phyloP scores from a whole-genome alignment of 352 stramenopile species.

The Globisporangium camurandrum region DNA sequence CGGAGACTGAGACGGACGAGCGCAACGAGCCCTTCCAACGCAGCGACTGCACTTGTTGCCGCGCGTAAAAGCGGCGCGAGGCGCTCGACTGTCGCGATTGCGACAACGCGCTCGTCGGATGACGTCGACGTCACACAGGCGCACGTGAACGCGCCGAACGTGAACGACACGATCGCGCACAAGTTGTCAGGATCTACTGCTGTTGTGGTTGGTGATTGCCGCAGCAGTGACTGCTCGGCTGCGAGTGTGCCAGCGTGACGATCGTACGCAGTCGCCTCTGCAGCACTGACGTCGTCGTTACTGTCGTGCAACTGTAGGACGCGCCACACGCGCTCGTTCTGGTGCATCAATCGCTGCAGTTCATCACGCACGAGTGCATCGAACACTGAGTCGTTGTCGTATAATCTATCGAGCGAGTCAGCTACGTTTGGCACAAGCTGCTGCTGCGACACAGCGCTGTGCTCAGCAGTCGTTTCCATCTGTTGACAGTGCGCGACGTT shows the following conservation, averaged over 20 bases:
- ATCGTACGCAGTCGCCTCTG: background rate
- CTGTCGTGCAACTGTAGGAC: background rate
- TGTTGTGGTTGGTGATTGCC: slow-evolving; percentile 4
- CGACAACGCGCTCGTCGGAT: slow-evolving; percentile 17
- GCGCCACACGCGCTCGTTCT: background rate
- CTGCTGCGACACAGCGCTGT: too few species aligned
- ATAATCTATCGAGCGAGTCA: too few species aligned
- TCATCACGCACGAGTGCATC: too few species aligned
- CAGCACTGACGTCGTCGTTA: background rate
- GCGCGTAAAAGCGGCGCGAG: slow-evolving; percentile 17
- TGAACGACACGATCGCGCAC: slow-evolving; percentile 25
- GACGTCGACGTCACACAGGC: slow-evolving; percentile 27
- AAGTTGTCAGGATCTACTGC: slow-evolving; percentile 13
- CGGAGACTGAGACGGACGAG: slow-evolving; percentile 24
- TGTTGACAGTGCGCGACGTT: too few species aligned
- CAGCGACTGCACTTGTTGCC: slow-evolving; percentile 10
- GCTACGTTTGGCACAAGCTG: too few species aligned
- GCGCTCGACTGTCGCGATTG: slow-evolving; percentile 26
- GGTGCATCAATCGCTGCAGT: too few species aligned
- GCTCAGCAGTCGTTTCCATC: too few species aligned
- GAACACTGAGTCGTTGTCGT: too few species aligned
- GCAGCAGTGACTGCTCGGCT: background rate
- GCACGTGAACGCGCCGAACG: slow-evolving; percentile 45
- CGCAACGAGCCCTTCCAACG: slow-evolving; percentile 37
- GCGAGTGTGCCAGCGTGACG: too few species aligned